Base-by-base conservation (phyloP, 2,329 filamentous ascomycete genomes). In the Colletotrichum costaricense region DNA sequence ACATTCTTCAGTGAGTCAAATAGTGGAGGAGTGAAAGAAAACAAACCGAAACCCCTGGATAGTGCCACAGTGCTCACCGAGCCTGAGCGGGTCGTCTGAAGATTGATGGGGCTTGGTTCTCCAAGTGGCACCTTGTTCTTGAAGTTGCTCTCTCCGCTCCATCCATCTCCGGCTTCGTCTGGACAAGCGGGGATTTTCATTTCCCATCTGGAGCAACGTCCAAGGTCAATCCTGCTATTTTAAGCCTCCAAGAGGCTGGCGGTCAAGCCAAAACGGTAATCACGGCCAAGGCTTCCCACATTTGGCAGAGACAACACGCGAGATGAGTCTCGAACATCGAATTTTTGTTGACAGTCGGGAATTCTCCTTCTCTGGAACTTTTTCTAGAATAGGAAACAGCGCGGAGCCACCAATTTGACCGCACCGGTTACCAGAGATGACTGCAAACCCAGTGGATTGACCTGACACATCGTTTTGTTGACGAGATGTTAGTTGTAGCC, bases 191-290 rank as follows among this genome's bases (percentile, higher is more conserved):
- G 16, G 26, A 65, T 62, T 70, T 42, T 70, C 70, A 73, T 73
- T 65, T 70, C 67, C 70, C 60, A 60, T 57, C n/a, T 56, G 55
- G 59, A n/a, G 30, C 54, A 42, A 16, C 56, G 30, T 46, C 26
- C 66, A 70, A 73, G 67, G 67, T 62, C 60, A 42, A 65, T 70
- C 60, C 56, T 70, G 46, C 60, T 73, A 73, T 70, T 65, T 55
- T 58, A 58, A 64, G 59, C 30, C 22, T 42, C 52, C 35, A 22
- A 33, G 24, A 67, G 33, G 69, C 42, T 64, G 52, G 33, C 52
- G 42, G n/a, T 28, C 30, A 49, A 26, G 42, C 67, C 69, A 54
- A 58, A 69, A 69, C 42, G 59, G 59, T 46, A 64, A 69, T 59
- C 54, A 28, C 58, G 69, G 42, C 54, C 52, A 69, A 64, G 59